These are phyloP conservation scores for Hanseniaspora lindneri DNA, from an alignment of 805 yeast species.

Conservation along the genomic window DNA sequence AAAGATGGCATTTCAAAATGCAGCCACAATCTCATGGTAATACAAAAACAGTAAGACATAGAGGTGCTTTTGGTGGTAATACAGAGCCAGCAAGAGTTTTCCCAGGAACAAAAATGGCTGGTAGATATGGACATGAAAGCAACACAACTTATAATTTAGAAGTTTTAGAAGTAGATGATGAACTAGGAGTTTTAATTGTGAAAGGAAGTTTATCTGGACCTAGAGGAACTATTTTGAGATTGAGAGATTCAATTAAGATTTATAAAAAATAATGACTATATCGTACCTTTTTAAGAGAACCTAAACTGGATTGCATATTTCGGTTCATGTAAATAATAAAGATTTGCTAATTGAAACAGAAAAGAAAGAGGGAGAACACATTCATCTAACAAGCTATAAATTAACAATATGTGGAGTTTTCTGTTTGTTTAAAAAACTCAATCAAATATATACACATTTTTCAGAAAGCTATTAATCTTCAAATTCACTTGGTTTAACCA, in stretches of 20 bases:
- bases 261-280: constrained; percentile 13
- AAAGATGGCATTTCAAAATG: constrained; percentile 82
- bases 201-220: constrained; percentile 92
- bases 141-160: constrained; percentile 65
- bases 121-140: constrained; percentile 76
- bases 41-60: constrained; percentile 82
- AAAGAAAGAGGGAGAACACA: background rate
- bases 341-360: background rate
- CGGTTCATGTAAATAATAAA: background rate
- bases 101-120: constrained; percentile 98
- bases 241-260: constrained; percentile 65
- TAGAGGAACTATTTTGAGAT: constrained; percentile 55
- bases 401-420: background rate
- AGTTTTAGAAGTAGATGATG: constrained; percentile 70
- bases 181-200: constrained; percentile 65
- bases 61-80: constrained; percentile 94
- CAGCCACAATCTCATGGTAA: constrained; percentile 92
- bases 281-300: no score
- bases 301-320: no score
- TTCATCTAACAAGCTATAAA: background rate
- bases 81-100: constrained; percentile 92
- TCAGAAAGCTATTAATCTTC: constrained; percentile 31
- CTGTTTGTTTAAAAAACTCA: background rate
- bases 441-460: background rate
- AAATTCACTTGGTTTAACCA: constrained; percentile 87